A percentile compares a stretch with the other conserved stretches of the same genome.
phyloP scores from a whole-genome alignment of 805 yeast species.

The Yueomyces sinensis region DNA sequence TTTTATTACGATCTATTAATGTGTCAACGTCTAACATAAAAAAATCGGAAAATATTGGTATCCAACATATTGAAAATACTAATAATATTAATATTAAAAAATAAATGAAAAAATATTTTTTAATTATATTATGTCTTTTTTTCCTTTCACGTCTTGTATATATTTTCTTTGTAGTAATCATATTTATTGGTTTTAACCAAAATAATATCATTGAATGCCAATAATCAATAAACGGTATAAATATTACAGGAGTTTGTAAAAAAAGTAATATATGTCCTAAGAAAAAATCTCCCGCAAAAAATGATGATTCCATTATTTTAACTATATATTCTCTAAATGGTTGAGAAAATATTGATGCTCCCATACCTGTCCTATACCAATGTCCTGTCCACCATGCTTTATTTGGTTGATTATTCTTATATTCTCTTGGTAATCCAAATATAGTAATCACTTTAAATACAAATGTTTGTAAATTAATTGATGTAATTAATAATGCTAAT shows the following conservation, averaged over 20 bases:
- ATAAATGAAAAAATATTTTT: constrained; percentile 35
- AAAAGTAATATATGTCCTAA: constrained; percentile 46
- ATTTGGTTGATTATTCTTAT: constrained; percentile 44
- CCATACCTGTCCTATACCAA: constrained; percentile 52
- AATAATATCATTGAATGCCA: constrained; percentile 56
- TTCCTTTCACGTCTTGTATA: constrained; percentile 28
- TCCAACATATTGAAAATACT: constrained; percentile 28
- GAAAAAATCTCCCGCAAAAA: constrained; percentile 50
- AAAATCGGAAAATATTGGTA: constrained; percentile 32
- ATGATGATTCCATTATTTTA: constrained; percentile 52
- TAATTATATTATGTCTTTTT: constrained; percentile 28
- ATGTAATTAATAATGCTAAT: constrained; percentile 45
- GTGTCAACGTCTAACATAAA: constrained; percentile 16
- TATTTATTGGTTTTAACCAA: constrained; percentile 49
- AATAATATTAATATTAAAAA: constrained; percentile 21
- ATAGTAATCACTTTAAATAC: constrained; percentile 40
- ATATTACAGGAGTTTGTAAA: constrained; percentile 45
- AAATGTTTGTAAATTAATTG: constrained; percentile 41
- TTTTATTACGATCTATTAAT: constrained; percentile 10
- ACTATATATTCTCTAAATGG: constrained; percentile 53
- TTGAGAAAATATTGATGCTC: constrained; percentile 47
- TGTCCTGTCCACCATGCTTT: constrained; percentile 72
- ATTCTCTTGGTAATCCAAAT: constrained; percentile 46
- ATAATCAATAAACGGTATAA: constrained; percentile 50
- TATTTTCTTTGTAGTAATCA: constrained; percentile 24